Base-by-base conservation (phyloP, 2,329 filamentous ascomycete genomes). In the Colletotrichum horii region DNA sequence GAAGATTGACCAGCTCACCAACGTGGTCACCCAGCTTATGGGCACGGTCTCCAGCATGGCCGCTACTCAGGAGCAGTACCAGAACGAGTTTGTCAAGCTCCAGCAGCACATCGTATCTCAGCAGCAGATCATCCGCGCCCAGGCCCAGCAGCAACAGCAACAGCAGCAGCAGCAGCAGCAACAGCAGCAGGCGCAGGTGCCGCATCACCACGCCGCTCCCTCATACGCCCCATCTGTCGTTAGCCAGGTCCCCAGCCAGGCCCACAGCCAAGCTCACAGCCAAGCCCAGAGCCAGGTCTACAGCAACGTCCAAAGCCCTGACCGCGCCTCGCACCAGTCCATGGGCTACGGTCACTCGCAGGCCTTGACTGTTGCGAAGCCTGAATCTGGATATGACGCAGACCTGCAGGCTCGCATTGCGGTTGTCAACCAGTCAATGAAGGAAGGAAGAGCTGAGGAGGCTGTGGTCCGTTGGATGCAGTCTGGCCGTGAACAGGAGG, bases 1-100 rank as follows among this genome's bases (percentile, higher is more conserved):
- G 78, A 96, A 96, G 88, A 93, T 96, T 74, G 91, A 94, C 70
- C 91, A 94, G 80, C 88, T 96, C n/a, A 89, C 93, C 9, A 88
- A 89, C 16, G 89, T 94, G 34, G 92, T 95, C 6, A 90, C 89
- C 36, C 90, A 91, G 28, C 87, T 96, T 73, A 91, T 92, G 4
- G 91, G 93, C 77, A 94, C 93, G 60, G 89, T 96, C 28, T 91
- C 92, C 52, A 90, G 90, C 15, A 93, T 96, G 92, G 92, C 92
- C 7, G 85, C 91, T 7, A 89, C 90, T 2, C 94, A 96, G 84
- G 85, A 90, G 6, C 90, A 94, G 71, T 92, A 95, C 78, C 94
- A 96, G 82, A 89, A 89, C 56, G 90, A 91, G 78, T 87, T 93
- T 71, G 83, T 92, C 67, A 92, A 91, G 82, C 85, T 91, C 78